Percentiles rank a stretch among this genome's conserved stretches.
phyloP scores from a whole-genome alignment of 345 rosid species.

The Barbarea vulgaris region DNA sequence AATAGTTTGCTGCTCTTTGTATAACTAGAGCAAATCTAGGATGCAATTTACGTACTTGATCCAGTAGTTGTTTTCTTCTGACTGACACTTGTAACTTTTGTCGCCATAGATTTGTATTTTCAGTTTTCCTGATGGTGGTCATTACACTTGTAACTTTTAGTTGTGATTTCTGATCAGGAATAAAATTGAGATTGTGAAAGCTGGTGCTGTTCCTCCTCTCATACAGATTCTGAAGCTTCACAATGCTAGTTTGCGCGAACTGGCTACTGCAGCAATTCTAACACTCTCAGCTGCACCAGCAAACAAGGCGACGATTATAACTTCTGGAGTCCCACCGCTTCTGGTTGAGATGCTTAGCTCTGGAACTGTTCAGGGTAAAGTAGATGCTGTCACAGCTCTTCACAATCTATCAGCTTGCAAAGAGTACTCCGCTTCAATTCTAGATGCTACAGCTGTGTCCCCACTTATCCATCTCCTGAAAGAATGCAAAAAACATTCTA shows the following conservation, averaged over 20 bases:
- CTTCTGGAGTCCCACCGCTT: constrained; percentile 64
- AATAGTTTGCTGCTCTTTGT: background rate
- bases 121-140: background rate
- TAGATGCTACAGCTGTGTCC: constrained; percentile 61
- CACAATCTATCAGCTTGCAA: constrained; percentile 65
- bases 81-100: background rate
- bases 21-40: background rate
- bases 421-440: constrained; percentile 47
- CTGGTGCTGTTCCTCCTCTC: constrained; percentile 73
- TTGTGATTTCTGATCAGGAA: constrained; percentile 51
- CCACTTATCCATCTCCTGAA: constrained; percentile 70
- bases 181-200: constrained; percentile 69
- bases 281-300: constrained; percentile 77
- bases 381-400: constrained; percentile 75
- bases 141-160: background rate
- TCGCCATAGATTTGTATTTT: background rate
- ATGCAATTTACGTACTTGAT: constrained; percentile 1
- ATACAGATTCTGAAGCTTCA: constrained; percentile 65
- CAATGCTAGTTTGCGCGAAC: constrained; percentile 54
- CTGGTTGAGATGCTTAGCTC: constrained; percentile 71
- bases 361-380: constrained; percentile 77
- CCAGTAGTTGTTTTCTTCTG: background rate
- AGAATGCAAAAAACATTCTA: constrained; percentile 76
- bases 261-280: constrained; percentile 73
- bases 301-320: constrained; percentile 61